Evolutionary conservation across 2,329 filamentous ascomycete species (phyloP), one percentile per base, ranked within the genome.

Genomic region (Stemphylium beticola): DNA sequence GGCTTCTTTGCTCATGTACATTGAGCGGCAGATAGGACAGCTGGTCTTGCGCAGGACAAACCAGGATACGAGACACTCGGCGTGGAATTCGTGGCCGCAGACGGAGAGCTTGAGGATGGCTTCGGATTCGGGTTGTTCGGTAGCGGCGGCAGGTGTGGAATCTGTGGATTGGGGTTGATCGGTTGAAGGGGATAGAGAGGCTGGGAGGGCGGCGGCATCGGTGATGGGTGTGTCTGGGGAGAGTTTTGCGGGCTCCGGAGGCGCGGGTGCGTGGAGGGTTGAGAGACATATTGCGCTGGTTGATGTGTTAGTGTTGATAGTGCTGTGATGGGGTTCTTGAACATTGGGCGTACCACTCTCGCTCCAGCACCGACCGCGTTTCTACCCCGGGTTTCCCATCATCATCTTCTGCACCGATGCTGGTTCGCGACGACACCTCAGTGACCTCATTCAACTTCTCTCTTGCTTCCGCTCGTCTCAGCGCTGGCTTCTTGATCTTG

Each of bases 281-380:
- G 67, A 72, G 8, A 74, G 69, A 56, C 69, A 74, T 45, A 74
- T 73, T 17, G 69, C 67, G 53, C 71, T 74, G 48, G 4, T 6
- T 2, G 5, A 0, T 11, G 24, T 18, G 48, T 68, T 38, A 68
- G 55, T 17, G 22, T 39, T 31, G 17, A 22, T 4, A 29, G 6
- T 2, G 15, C 24, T 12, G 12, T n/a, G 24, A 38, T 20, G 11
- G 33, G 10, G 5, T 11, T 29, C 26, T 29, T 3, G 11, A 7
- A 32, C 14, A n/a, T 33, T 3, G 7, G 29, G 42, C 69, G 39
- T 54, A 69, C 70, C 70, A 73, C 48, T 73, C 70, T 46, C 46
- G 53, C 29, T 69, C 70, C 8, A 61, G 22, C 3, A 62, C 47
- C 2, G 69, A 72, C 3, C 33, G 20, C n/a, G 44, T 53, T 14